Conservation (phyloP, 2,329 filamentous ascomycete species). For the Apiospora rasikravindrae region DNA sequence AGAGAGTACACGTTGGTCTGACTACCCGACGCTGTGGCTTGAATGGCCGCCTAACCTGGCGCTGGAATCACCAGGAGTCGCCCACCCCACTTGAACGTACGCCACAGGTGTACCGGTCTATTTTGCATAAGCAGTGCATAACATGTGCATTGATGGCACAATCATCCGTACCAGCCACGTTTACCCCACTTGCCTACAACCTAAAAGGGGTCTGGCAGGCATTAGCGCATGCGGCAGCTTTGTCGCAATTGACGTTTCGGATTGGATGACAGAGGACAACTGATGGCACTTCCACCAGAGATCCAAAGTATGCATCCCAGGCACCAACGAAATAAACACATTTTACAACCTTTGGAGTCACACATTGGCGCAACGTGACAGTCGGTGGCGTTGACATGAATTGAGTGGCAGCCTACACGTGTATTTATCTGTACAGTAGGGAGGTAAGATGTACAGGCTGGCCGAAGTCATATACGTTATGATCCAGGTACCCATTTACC, state of each 20-base stretch:
- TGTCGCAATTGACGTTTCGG: constrained; percentile 24
- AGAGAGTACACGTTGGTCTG: constrained; percentile 9
- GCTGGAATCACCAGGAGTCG: background rate
- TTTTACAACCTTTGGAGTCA: background rate
- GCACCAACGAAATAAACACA: background rate
- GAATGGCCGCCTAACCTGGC: background rate
- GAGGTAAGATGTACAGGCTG: background rate
- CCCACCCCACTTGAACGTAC: background rate
- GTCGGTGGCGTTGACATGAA: background rate
- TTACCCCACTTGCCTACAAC: background rate
- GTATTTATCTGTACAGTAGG: background rate
- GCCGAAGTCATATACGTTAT: background rate
- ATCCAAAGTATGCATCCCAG: background rate
- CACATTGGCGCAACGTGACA: background rate
- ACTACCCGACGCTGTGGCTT: constrained; percentile 10
- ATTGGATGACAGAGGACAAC: background rate
- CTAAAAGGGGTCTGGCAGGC: background rate
- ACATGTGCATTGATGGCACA: background rate
- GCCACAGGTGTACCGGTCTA: background rate
- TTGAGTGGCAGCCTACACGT: background rate
- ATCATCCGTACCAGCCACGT: background rate
- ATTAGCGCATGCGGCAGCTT: background rate
- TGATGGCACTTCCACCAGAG: background rate
- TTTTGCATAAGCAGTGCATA: background rate
- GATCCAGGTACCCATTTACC: background rate